Evolutionary conservation across 352 stramenopile species (phyloP), one percentile per base, ranked within the genome.

Genomic region (Aphanomyces stellatus): DNA sequence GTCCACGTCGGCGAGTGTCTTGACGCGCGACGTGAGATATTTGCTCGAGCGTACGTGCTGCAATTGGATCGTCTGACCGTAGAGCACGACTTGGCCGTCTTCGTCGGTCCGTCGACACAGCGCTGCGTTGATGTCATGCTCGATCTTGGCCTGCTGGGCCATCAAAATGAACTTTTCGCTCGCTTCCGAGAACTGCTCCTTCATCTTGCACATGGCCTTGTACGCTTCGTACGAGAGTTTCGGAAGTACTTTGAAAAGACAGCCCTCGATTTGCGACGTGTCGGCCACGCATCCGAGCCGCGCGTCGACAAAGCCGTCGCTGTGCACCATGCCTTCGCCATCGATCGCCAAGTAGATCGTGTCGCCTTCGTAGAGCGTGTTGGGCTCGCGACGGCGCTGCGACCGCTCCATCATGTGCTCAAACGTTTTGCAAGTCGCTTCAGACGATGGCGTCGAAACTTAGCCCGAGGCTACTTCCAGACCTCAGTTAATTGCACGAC

Each of bases 1-100:
- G 49, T 67, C 60, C 3, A 67, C 60, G n/a, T 67, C 60, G 2
- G 60, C 60, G 4, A 67, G 49, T 17, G 60, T 67, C 35, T 67
- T 67, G 19, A 51, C 46, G 11, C 48, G 27, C 0, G 60, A 56
- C 28, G 60, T 57, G 41, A 67, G 41, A 22, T 57, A 67, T 53
- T 67, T 67, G 11, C 60, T 41, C 24, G 60, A 67, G 0, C 13
- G 19, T 13, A 67, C 60, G 34, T 67, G 60, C 60, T 67, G 60
- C 17, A 67, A 33, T 37, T 67, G 60, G 22, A 67, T 42, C 27
- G 41, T 56, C 33, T 67, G 60, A 40, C 60, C 60, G 49, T 67
- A 67, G 40, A 59, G 15, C 17, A 67, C 41, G 4, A 35, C 43
- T 43, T 59, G 41, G 43, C 60, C 60, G 25, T 42, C 27, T 22